phyloP scores from a whole-genome alignment of 148 eudicot genomes.

The Vaccinium corymbosum region DNA sequence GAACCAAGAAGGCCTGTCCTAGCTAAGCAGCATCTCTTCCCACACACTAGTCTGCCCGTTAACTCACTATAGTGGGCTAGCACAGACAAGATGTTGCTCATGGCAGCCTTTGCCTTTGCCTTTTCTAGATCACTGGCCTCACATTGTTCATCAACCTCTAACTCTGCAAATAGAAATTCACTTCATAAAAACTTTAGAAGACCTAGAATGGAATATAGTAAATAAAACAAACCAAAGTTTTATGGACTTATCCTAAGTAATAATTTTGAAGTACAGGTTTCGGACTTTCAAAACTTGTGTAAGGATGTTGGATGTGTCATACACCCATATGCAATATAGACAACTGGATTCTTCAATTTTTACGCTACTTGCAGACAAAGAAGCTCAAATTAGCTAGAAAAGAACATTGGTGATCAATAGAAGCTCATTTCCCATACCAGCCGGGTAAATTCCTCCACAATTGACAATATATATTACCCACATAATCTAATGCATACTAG shows the following conservation, averaged over 20 bases:
- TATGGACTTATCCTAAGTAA: background rate
- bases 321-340: background rate
- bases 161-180: slow-evolving; percentile 36
- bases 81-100: slow-evolving; percentile 67
- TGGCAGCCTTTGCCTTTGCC: slow-evolving; percentile 56
- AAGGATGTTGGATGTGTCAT: background rate
- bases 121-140: slow-evolving; percentile 78
- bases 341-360: background rate
- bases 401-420: background rate
- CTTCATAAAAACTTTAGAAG: slow-evolving; percentile 24
- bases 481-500: background rate
- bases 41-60: slow-evolving; percentile 61
- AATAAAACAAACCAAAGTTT: background rate
- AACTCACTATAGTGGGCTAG: slow-evolving; percentile 69
- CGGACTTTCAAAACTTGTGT: background rate
- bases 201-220: background rate
- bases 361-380: background rate
- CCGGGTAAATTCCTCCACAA: background rate
- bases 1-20: slow-evolving; percentile 42
- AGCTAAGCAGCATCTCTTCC: slow-evolving; percentile 50
- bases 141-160: slow-evolving; percentile 47
- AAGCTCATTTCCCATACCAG: background rate
- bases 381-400: background rate
- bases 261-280: background rate
- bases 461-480: background rate